A percentile compares a stretch with the other conserved stretches of the same genome.
Evolutionary conservation across 495 filamentous ascomycete species (phyloP).

Genomic region (Astrothelium macrocarpum): DNA sequence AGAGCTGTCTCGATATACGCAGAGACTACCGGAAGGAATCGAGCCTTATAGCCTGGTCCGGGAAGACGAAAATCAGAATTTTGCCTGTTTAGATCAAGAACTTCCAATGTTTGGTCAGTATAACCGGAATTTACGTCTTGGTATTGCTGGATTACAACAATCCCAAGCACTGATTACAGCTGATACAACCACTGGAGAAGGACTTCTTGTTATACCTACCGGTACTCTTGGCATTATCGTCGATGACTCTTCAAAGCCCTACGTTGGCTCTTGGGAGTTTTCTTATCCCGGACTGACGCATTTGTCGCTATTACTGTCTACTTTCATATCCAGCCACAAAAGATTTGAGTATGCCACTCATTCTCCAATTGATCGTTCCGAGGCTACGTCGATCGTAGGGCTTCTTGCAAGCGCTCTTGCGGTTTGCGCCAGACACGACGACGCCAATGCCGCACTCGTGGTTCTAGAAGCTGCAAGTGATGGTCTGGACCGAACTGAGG

Average conservation of each 20-base stretch:
- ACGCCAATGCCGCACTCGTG: constrained; percentile 23
- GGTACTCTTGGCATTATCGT: constrained; percentile 16
- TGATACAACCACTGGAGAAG: background rate
- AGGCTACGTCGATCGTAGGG: constrained; percentile 53
- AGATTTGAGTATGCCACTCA: constrained; percentile 19
- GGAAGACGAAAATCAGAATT: constrained; percentile 77
- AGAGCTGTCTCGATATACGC: constrained; percentile 60
- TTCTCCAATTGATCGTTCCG: constrained; percentile 34
- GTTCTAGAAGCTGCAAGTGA: constrained; percentile 66
- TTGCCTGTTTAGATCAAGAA: constrained; percentile 43
- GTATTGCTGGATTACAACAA: background rate
- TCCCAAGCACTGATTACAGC: background rate
- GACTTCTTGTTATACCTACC: constrained; percentile 11
- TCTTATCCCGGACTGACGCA: constrained; percentile 68
- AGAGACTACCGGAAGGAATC: constrained; percentile 55
- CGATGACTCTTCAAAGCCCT: constrained; percentile 40
- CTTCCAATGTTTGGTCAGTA: constrained; percentile 26
- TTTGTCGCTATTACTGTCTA: constrained; percentile 58
- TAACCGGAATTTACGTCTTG: background rate
- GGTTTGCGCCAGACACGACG: constrained; percentile 7
- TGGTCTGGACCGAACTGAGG: constrained; percentile 58
- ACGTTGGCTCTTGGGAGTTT: constrained; percentile 58
- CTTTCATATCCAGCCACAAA: constrained; percentile 22
- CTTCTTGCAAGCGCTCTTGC: constrained; percentile 5
- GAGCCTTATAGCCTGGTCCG: constrained; percentile 60